A percentile compares a stretch with the other conserved stretches of the same genome.
Evolutionary conservation across 768 basidiomycete species (phyloP).

Genomic region (Tricholomella constricta): DNA sequence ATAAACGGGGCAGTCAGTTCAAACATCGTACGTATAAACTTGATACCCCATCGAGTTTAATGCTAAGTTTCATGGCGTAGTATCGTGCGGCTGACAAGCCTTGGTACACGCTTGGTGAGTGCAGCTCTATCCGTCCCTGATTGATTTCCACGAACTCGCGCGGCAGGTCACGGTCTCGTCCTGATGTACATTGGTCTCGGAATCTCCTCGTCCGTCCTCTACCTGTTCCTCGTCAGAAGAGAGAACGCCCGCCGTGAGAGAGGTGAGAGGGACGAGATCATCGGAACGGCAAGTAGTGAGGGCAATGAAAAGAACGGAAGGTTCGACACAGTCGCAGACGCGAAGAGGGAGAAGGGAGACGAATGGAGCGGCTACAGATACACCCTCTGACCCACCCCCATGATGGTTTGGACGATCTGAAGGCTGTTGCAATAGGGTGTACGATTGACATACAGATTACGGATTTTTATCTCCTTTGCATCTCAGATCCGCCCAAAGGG

Average conservation of each 20-base stretch:
- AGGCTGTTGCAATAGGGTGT: background rate
- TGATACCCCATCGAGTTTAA: background rate
- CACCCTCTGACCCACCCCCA: slow-evolving; percentile 40
- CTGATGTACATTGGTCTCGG: slow-evolving; percentile 73
- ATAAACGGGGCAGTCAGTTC: slow-evolving; percentile 77
- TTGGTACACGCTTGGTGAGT: slow-evolving; percentile 59
- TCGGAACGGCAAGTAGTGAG: slow-evolving; percentile 46
- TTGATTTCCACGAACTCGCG: background rate
- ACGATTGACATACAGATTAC: background rate
- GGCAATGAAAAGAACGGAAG: slow-evolving; percentile 53
- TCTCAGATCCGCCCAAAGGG: too few relatives aligned
- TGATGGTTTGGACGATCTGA: background rate
- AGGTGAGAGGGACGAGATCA: slow-evolving; percentile 70
- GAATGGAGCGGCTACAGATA: slow-evolving; percentile 79
- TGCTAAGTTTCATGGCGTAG: slow-evolving; percentile 26
- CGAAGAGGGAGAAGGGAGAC: slow-evolving; percentile 72
- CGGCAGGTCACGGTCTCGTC: slow-evolving; percentile 45
- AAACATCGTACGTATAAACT: slow-evolving; percentile 56
- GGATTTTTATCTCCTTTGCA: too few relatives aligned
- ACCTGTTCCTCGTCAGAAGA: slow-evolving; percentile 44
- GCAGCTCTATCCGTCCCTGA: background rate
- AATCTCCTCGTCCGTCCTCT: slow-evolving; percentile 45
- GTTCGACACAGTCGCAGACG: slow-evolving; percentile 60
- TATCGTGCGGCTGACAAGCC: slow-evolving; percentile 69
- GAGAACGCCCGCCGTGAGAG: slow-evolving; percentile 70